Evolutionary conservation across 768 basidiomycete species (phyloP).

Genomic region (Cyclocybe aegerita): DNA sequence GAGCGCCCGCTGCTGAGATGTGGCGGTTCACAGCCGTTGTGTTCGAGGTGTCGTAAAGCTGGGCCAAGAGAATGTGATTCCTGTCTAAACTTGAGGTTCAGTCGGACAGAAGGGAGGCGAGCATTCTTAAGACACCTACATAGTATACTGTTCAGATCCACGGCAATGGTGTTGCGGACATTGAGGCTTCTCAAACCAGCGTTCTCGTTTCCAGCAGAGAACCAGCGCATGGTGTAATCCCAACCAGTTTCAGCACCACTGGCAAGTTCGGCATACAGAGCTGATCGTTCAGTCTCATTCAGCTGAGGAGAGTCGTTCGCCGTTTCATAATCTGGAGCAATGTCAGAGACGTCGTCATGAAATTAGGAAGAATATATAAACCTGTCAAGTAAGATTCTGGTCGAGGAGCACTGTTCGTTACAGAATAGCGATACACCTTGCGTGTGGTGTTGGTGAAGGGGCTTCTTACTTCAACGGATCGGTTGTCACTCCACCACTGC

Average conservation of each 20-base stretch:
- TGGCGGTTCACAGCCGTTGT: slow-evolving; percentile 47
- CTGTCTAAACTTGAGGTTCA: slow-evolving; percentile 45
- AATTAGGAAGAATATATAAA: slow-evolving; percentile 21
- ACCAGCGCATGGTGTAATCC: slow-evolving; percentile 58
- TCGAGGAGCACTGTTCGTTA: slow-evolving; percentile 82
- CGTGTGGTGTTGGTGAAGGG: slow-evolving; percentile 70
- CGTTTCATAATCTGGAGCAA: slow-evolving; percentile 65
- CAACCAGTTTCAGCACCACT: slow-evolving; percentile 84
- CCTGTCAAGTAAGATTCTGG: slow-evolving; percentile 81
- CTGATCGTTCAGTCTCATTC: slow-evolving; percentile 56
- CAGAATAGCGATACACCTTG: slow-evolving; percentile 70
- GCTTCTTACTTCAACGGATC: slow-evolving; percentile 64
- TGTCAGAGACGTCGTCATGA: neutral
- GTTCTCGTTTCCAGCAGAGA: slow-evolving; percentile 36
- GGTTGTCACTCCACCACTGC: slow-evolving; percentile 78
- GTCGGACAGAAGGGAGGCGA: neutral
- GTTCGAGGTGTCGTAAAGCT: slow-evolving; percentile 55
- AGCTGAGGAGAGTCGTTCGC: slow-evolving; percentile 70
- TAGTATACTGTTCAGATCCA: slow-evolving; percentile 84
- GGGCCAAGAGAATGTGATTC: slow-evolving; percentile 57
- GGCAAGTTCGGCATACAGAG: slow-evolving; percentile 85
- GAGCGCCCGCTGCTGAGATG: slow-evolving; percentile 48
- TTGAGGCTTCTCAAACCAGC: slow-evolving; percentile 71
- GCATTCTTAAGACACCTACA: slow-evolving; percentile 46
- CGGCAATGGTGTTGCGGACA: slow-evolving; percentile 64